phyloP scores from a whole-genome alignment of 805 yeast species.

The Sugiyamaella smithiae region DNA sequence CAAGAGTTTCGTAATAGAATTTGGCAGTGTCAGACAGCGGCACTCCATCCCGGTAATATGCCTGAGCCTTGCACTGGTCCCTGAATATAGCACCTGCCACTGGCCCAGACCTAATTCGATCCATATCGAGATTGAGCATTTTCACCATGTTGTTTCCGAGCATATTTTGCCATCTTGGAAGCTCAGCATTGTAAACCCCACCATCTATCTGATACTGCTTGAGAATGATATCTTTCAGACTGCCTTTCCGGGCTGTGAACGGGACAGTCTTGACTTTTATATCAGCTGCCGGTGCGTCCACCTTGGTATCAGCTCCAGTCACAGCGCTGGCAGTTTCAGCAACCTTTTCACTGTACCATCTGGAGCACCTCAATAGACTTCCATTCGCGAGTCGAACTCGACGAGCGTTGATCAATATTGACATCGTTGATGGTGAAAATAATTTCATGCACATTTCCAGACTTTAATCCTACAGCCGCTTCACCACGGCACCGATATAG shows the following conservation, averaged over 20 bases:
- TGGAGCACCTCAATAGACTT: no score
- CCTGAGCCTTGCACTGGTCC: conserved; percentile 84
- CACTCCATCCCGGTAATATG: conserved; percentile 35
- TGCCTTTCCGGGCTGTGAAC: conserved; percentile 19
- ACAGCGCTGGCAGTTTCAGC: no score
- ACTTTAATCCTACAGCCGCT: no score
- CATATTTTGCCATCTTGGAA: conserved; percentile 31
- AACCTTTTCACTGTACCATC: no score
- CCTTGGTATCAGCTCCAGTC: background rate
- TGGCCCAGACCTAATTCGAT: conserved; percentile 86
- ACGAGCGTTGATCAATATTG: no score
- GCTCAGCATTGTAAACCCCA: conserved; percentile 21
- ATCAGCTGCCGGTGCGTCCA: no score
- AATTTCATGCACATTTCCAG: no score
- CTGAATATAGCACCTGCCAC: conserved; percentile 88
- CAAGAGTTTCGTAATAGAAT: conserved; percentile 82
- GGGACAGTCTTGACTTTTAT: background rate
- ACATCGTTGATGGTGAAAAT: no score
- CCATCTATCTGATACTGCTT: conserved; percentile 29
- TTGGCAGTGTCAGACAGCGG: conserved; percentile 63
- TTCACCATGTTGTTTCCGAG: conserved; percentile 34
- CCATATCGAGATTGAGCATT: conserved; percentile 79
- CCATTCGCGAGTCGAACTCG: no score
- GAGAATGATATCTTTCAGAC: conserved; percentile 29
- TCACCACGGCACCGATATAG: no score